Conservation (phyloP, 768 basidiomycete genomes). For the Termitomyces sp. region DNA sequence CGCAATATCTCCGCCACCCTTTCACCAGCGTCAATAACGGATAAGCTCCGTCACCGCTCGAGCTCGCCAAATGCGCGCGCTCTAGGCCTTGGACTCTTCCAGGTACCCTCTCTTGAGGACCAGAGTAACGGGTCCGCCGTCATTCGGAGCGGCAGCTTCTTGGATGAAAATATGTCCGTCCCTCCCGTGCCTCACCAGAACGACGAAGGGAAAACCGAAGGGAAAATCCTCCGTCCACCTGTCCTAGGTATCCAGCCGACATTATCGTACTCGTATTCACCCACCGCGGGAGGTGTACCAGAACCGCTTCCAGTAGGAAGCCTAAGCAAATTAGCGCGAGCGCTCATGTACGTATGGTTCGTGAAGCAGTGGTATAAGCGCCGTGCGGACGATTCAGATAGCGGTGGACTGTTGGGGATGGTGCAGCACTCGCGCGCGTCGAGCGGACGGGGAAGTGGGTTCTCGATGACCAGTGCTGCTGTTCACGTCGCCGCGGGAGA, state of each 20-base stretch:
- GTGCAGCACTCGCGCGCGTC: conserved; percentile 3
- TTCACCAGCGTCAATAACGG: conserved; percentile 2
- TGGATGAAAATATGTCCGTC: not conserved
- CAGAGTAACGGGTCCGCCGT: not conserved
- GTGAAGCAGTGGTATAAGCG: conserved; percentile 73
- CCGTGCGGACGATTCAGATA: conserved; percentile 26
- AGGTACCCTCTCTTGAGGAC: conserved; percentile 11
- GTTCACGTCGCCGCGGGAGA: conserved; percentile 19
- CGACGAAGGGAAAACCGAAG: conserved; percentile 3
- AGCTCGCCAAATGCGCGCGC: conserved; percentile 13
- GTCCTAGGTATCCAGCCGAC: conserved; percentile 65
- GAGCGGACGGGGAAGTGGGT: not conserved
- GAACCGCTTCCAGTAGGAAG: conserved; percentile 5
- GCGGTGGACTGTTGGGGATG: conserved; percentile 35
- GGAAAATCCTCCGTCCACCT: conserved; percentile 27
- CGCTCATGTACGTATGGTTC: conserved; percentile 67
- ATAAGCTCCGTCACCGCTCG: conserved; percentile 14
- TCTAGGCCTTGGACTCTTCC: conserved; percentile 11
- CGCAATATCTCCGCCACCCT: conserved; percentile 11
- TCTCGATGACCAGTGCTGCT: not conserved
- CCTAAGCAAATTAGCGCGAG: conserved; percentile 9
- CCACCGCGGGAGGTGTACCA: conserved; percentile 16
- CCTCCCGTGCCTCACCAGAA: not conserved
- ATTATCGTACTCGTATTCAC: conserved; percentile 39
- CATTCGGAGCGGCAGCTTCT: not conserved